Conservation (phyloP, 2,329 filamentous ascomycete species). For the Colletotrichum zoysiae region DNA sequence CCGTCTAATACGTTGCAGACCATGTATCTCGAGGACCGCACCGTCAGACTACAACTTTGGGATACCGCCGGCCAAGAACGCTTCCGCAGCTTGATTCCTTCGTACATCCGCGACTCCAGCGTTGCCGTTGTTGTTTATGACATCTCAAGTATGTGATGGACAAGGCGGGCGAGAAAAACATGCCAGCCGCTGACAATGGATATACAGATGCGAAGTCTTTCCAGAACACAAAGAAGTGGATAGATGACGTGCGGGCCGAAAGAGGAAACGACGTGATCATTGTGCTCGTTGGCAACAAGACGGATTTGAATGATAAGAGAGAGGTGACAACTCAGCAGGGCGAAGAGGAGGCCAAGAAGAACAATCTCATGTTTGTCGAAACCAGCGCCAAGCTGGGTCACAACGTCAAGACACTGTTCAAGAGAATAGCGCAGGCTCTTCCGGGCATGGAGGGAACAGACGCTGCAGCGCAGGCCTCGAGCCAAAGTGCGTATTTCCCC, state of each 20-base stretch:
- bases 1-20: conserved; percentile 67
- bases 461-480: conserved; percentile 77
- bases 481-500: conserved; percentile 75
- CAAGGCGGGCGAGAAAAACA: background rate
- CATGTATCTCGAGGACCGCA: conserved; percentile 99
- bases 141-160: conserved; percentile 78
- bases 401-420: conserved; percentile 97
- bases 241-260: conserved; percentile 96
- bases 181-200: background rate
- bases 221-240: conserved; percentile 99
- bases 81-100: conserved; percentile 96
- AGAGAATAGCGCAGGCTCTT: conserved; percentile 96
- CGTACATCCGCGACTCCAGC: conserved; percentile 97
- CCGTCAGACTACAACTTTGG: conserved; percentile 97
- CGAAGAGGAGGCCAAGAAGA: conserved; percentile 98
- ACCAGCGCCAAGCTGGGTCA: conserved; percentile 97
- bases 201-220: conserved; percentile 88
- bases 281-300: conserved; percentile 98
- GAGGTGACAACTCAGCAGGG: conserved; percentile 97
- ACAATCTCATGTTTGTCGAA: conserved; percentile 98
- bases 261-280: conserved; percentile 99
- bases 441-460: conserved; percentile 97
- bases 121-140: conserved; percentile 99
- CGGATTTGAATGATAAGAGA: conserved; percentile 96
- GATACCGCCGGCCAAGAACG: conserved; percentile 98